Evolutionary conservation across 495 filamentous ascomycete species (phyloP), one percentile per base, ranked within the genome.

Genomic region (Penicillium arizonense): DNA sequence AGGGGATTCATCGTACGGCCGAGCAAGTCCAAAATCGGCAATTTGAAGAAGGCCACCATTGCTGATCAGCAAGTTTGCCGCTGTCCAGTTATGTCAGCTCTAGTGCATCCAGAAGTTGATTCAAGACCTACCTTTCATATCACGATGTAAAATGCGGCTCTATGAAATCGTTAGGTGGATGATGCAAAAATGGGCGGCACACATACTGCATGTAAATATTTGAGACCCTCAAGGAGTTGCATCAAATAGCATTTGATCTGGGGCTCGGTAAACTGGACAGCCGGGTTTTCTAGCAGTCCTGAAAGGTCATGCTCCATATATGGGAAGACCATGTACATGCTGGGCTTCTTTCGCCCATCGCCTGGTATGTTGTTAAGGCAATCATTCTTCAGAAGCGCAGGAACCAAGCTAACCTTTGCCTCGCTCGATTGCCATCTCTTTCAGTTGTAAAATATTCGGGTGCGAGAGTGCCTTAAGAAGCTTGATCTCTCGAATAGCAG

Each of bases 241-340:
- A 93, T 73, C 84, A 99, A 83, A 66, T 99, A 99, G 71, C 94
- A 97, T 69, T 99, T 99, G 63, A 97, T 96, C 67, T 97, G 91
- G 5, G 88, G 82, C 62, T 91, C 84, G 8, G 84, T 88, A 54
- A 99, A 90, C 12, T 82, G 81, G 47, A 97, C 92, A 5, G 82
- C 80, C 24, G 93, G 92, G 58, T 99, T 99, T 65, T 97, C 94
- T 55, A 99, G 82, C 12, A 99, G 82, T 47, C 94, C 94, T 14
- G 93, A 96, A 5, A 99, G 79, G 66, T 99, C 94, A 66, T 99
- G 94, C 61, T 97, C 94, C 93, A 97, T 96, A 66, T 97, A 99
- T 30, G 92, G 93, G 21, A 86, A 96, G 45, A 97, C 94, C 94
- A 99, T 99, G 67, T 96, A 97, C 79, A 97, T 88, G 66, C 90